A percentile compares a stretch with the other conserved stretches of the same genome.
Conservation (phyloP, 139 green algal genomes). For the Chlorella sp. region DNA sequence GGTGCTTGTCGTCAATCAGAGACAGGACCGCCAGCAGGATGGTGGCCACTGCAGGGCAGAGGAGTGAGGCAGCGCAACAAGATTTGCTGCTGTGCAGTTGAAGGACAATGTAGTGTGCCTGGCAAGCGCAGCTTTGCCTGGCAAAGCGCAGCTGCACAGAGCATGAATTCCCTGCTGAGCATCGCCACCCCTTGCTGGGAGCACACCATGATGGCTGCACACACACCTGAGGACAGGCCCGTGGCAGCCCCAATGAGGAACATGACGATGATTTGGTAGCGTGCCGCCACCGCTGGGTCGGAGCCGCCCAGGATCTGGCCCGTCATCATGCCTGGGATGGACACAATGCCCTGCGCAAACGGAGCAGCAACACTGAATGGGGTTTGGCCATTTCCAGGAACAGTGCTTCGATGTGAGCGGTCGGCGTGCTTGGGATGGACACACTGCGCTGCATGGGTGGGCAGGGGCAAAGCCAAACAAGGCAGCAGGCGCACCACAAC, state of each 20-base stretch:
- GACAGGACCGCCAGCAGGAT: constrained; percentile 21
- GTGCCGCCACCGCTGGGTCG: constrained; percentile 66
- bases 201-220: too few relatives aligned
- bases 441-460: too few relatives aligned
- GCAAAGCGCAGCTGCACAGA: too few relatives aligned
- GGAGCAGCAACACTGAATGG: neutral
- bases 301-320: constrained; percentile 83
- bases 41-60: neutral
- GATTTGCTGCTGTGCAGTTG: too few relatives aligned
- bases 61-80: neutral
- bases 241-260: constrained; percentile 69
- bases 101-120: neutral
- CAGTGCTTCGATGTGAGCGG: too few relatives aligned
- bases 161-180: too few relatives aligned
- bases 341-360: constrained; percentile 65
- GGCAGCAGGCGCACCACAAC: constrained; percentile 56
- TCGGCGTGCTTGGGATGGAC: too few relatives aligned
- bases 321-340: constrained; percentile 63
- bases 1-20: constrained; percentile 31
- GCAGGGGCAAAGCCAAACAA: too few relatives aligned
- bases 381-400: too few relatives aligned
- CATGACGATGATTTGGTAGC: constrained; percentile 87
- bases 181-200: too few relatives aligned
- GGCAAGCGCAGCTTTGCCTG: too few relatives aligned
- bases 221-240: neutral